phyloP scores from a whole-genome alignment of 2,329 filamentous ascomycete species.

The Amphichorda felina region DNA sequence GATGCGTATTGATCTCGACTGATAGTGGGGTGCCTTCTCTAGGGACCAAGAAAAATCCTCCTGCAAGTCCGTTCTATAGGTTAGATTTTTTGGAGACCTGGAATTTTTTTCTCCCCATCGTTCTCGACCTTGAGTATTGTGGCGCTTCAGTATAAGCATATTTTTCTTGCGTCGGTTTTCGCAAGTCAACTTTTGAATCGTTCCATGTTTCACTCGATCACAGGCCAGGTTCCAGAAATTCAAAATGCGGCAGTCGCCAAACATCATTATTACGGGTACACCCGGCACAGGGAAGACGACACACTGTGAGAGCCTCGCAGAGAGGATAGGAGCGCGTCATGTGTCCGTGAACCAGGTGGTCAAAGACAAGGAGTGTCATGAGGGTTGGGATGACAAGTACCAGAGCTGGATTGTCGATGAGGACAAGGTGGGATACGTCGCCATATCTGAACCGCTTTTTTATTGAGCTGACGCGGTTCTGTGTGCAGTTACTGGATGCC shows the following conservation, averaged over 20 bases:
- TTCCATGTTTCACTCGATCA: no score
- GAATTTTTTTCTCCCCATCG: not conserved
- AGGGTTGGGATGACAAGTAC: slow-evolving; percentile 76
- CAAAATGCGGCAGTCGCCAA: slow-evolving; percentile 48
- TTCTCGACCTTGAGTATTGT: no score
- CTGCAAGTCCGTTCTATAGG: not conserved
- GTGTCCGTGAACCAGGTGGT: slow-evolving; percentile 84
- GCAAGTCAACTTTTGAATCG: no score
- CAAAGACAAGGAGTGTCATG: slow-evolving; percentile 78
- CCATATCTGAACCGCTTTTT: no score
- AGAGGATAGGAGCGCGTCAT: slow-evolving; percentile 67
- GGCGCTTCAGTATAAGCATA: slow-evolving; percentile 2
- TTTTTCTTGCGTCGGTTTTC: not conserved
- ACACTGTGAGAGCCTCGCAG: slow-evolving; percentile 71
- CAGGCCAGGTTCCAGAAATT: no score
- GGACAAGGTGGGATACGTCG: slow-evolving; percentile 71
- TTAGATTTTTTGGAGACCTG: not conserved
- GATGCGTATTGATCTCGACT: not conserved
- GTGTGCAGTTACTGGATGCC: slow-evolving; percentile 62
- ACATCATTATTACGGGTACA: slow-evolving; percentile 91
- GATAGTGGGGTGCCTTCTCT: not conserved
- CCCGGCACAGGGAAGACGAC: slow-evolving; percentile 94
- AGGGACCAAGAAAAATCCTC: not conserved
- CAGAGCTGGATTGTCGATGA: slow-evolving; percentile 92
- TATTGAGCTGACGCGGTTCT: slow-evolving; percentile 6